Evolutionary conservation across 2,329 filamentous ascomycete species (phyloP), one percentile per base, ranked within the genome.

Genomic region (Knoxdaviesia capensis): DNA sequence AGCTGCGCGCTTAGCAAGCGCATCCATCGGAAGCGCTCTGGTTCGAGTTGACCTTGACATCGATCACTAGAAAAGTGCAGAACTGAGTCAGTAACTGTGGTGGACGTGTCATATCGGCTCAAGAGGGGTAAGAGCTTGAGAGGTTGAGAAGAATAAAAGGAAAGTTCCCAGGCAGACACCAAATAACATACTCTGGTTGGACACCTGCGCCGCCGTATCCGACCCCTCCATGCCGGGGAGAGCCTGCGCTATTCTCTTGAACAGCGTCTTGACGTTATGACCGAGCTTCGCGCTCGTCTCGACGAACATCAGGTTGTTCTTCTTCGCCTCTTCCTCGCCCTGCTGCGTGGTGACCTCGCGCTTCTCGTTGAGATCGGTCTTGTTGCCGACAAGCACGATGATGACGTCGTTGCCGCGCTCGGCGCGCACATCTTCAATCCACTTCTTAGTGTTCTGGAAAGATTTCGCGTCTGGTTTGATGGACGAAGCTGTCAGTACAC

Each of bases 341-440:
- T 96, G 87, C 56, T 83, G 79, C 34, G 86, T 92, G 36, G 88
- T 98, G 46, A 98, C 90, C 63, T 98, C 88, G 43, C 90, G 76
- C 72, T 94, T 96, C 61, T 98, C 90, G 61, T 90, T 93, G 60
- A 98, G 63, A 69, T 98, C 90, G 38, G 90, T 98, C 77, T 98
- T 98, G 70, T 98, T 98, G 50, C 90, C 90, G 35, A 98, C 92
- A 39, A 98, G 66, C 39, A 98, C 90, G 54, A 98, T 96, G 54
- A 98, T 98, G 46, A 98, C 92, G 62, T 98, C 90, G 66, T 93
- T 94, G 41, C 90, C 90, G 55, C 90, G 76, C 67, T 98, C 90
- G 41, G 87, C 88, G 47, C 90, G 76, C 45, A 98, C 90, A 57
- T 98, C 90, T 57, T 98, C 90, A 50, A 98, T 93, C 90, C 92